Evolutionary conservation across 805 yeast genomes (phyloP).

Genomic region (Metschnikowia peoriensis): DNA sequence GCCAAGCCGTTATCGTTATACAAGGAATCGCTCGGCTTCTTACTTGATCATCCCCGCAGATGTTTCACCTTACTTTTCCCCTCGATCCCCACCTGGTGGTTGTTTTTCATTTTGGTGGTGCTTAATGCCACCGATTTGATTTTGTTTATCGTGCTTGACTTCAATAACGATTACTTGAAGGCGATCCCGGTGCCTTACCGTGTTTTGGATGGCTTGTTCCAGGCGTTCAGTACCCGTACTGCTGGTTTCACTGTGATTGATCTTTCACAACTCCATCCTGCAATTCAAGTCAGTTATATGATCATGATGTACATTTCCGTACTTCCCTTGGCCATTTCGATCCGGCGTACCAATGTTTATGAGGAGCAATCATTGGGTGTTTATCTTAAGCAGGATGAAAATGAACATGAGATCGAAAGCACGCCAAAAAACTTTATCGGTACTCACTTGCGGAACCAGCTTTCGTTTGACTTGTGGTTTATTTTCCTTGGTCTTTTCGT

Average conservation of each 20-base stretch:
- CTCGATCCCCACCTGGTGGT: conserved; percentile 93
- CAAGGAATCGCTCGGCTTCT: conserved; percentile 78
- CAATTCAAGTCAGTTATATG: conserved; percentile 89
- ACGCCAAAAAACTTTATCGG: conserved; percentile 67
- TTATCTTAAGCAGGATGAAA: conserved; percentile 47
- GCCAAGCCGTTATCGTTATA: conserved; percentile 62
- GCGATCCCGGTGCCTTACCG: conserved; percentile 63
- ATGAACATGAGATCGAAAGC: conserved; percentile 33
- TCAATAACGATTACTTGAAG: conserved; percentile 47
- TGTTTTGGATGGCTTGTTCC: conserved; percentile 80
- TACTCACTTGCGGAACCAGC: conserved; percentile 84
- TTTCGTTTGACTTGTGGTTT: conserved; percentile 95
- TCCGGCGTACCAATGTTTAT: conserved; percentile 94
- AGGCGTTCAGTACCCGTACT: conserved; percentile 89
- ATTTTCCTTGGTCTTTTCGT: conserved; percentile 81
- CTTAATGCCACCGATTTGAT: conserved; percentile 78
- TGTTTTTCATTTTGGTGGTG: conserved; percentile 66
- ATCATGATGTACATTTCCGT: conserved; percentile 99
- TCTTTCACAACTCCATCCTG: conserved; percentile 73
- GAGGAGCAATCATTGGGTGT: conserved; percentile 97
- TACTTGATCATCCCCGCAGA: conserved; percentile 94
- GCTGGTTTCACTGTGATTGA: conserved; percentile 84
- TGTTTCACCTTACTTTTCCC: conserved; percentile 94
- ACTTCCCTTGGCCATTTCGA: conserved; percentile 91
- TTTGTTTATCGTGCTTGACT: conserved; percentile 76